These are phyloP conservation scores for Backusella liffmaniae DNA, from an alignment of 192 early-diverging fungal species.

Conservation along the genomic window DNA sequence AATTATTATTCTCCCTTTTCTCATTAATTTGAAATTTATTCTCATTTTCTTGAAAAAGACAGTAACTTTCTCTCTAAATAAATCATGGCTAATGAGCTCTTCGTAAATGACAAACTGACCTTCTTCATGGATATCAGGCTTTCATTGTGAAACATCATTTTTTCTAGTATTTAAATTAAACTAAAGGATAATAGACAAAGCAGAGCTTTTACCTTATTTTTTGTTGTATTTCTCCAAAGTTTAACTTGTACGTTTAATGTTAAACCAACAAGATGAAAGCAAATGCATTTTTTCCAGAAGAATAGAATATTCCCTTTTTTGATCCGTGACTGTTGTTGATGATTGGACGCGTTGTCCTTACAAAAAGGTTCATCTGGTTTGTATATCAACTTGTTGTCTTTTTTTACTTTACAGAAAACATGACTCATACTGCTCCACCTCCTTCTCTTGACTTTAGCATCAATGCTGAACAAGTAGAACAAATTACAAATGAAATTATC, in stretches of 20 bases:
- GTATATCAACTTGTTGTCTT: not conserved
- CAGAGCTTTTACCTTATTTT: too few species aligned
- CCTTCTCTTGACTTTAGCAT: slow-evolving; percentile 31
- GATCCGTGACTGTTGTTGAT: not conserved
- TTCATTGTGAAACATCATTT: not conserved
- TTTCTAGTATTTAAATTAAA: not conserved
- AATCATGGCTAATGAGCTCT: not conserved
- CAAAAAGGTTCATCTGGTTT: not conserved
- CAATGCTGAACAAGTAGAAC: slow-evolving; percentile 22
- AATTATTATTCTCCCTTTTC: too few species aligned
- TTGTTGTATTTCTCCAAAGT: too few species aligned
- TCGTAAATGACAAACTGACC: not conserved
- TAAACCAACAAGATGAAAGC: too few species aligned
- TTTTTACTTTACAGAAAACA: not conserved
- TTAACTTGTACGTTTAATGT: too few species aligned
- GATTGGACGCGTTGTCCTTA: not conserved
- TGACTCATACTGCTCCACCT: slow-evolving; percentile 19
- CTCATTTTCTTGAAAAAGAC: too few species aligned
- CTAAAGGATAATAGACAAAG: too few species aligned
- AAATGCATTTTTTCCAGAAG: not conserved
- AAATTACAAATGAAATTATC: slow-evolving; percentile 20
- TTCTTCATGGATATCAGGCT: not conserved
- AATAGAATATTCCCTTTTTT: not conserved
- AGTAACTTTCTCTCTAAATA: not conserved
- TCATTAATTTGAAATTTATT: too few species aligned